Conservation (phyloP, 2,329 filamentous ascomycete genomes). For the Thelonectria blattea region DNA sequence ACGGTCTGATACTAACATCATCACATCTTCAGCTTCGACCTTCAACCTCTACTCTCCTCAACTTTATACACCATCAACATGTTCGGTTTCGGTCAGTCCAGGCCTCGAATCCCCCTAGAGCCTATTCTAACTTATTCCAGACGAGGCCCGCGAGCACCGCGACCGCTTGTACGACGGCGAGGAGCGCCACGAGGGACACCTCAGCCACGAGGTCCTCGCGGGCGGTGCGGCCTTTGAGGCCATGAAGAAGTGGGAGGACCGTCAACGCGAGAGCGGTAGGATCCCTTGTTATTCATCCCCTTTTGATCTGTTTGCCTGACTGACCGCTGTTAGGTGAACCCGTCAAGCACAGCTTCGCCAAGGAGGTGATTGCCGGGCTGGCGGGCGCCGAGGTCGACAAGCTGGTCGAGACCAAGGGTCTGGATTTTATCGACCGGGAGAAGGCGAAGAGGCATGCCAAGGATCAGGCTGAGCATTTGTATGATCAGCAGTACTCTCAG, state of each 20-base stretch:
- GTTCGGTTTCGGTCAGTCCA: slow-evolving; percentile 20
- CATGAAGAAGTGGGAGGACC: slow-evolving; percentile 81
- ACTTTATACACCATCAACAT: slow-evolving; percentile 7
- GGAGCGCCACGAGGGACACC: slow-evolving; percentile 60
- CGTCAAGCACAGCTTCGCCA: slow-evolving; percentile 76
- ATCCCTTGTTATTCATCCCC: background rate
- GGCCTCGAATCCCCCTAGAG: too few relatives aligned
- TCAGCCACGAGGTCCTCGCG: slow-evolving; percentile 76
- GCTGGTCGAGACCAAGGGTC: slow-evolving; percentile 73
- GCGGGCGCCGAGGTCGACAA: slow-evolving; percentile 79
- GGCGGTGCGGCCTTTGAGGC: slow-evolving; percentile 79
- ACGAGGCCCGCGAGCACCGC: slow-evolving; percentile 36
- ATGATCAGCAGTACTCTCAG: slow-evolving; percentile 42
- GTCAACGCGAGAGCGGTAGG: slow-evolving; percentile 67
- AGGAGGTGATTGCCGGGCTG: slow-evolving; percentile 76
- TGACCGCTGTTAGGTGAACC: slow-evolving; percentile 47
- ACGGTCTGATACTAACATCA: background rate
- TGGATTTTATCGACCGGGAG: slow-evolving; percentile 63
- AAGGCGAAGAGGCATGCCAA: slow-evolving; percentile 65
- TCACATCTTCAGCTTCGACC: too few relatives aligned
- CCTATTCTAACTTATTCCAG: background rate
- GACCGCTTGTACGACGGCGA: slow-evolving; percentile 51
- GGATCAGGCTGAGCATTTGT: slow-evolving; percentile 63
- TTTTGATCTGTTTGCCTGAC: background rate
- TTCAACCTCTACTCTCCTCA: background rate